A percentile compares a stretch with the other conserved stretches of the same genome.
phyloP scores from a whole-genome alignment of 2,329 filamentous ascomycete species.

The Neofusicoccum sp. region DNA sequence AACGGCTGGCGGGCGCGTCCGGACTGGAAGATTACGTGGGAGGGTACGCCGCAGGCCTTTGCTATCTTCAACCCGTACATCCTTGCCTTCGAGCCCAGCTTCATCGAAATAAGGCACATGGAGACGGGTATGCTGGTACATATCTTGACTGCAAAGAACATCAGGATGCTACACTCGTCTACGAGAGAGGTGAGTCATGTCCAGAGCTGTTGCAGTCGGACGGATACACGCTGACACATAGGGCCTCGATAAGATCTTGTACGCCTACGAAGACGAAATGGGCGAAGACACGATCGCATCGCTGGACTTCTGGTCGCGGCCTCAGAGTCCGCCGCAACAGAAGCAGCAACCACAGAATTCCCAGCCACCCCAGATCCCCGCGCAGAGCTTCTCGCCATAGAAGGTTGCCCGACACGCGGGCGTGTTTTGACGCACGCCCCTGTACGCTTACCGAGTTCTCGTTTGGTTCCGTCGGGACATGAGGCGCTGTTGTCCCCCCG shows the following conservation, averaged over 20 bases:
- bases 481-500: conserved; percentile 4
- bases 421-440: background rate
- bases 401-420: background rate
- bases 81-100: conserved; percentile 92
- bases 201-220: background rate
- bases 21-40: conserved; percentile 98
- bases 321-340: conserved; percentile 21
- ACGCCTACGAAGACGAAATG: conserved; percentile 93
- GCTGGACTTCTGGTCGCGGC: conserved; percentile 83
- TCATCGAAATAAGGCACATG: conserved; percentile 94
- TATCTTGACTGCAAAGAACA: conserved; percentile 94
- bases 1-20: conserved; percentile 95
- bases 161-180: conserved; percentile 94
- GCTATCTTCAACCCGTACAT: conserved; percentile 97
- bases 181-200: conserved; percentile 77
- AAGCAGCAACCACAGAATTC: conserved; percentile 7
- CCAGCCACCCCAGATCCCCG: conserved; percentile 14
- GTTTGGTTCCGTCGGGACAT: conserved; percentile 12
- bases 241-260: conserved; percentile 69
- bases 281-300: conserved; percentile 93
- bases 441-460: conserved; percentile 7
- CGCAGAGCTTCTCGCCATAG: conserved; percentile 18
- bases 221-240: background rate
- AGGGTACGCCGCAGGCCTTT: conserved; percentile 87
- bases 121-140: conserved; percentile 89